These are phyloP conservation scores for Fusarium tjaetaba DNA, from an alignment of 2,329 filamentous ascomycete genomes.

Conservation along the genomic window DNA sequence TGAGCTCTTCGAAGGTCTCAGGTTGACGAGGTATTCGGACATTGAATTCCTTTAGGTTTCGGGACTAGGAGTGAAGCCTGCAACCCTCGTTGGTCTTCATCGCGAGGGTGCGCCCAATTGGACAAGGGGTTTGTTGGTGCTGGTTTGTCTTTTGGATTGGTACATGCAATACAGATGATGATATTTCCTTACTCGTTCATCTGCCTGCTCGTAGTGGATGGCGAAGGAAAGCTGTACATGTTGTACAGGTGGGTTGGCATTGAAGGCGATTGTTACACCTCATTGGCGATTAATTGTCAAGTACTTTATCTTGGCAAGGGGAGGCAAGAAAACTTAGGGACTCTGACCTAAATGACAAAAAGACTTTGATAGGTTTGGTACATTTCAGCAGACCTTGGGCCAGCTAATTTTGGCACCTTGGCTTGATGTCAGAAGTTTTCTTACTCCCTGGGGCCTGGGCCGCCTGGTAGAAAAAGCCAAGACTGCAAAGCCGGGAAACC, in stretches of 20 bases:
- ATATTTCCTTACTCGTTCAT: conserved; percentile 5
- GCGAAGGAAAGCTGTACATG: neutral
- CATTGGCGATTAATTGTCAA: conserved; percentile 29
- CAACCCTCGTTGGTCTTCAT: conserved; percentile 8
- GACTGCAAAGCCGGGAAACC: conserved; percentile 1
- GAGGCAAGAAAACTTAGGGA: neutral
- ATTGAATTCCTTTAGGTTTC: conserved; percentile 36
- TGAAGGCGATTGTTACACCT: neutral
- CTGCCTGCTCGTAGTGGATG: conserved; percentile 10
- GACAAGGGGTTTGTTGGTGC: neutral
- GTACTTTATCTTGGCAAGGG: conserved; percentile 17
- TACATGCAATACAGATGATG: neutral
- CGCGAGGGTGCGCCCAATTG: conserved; percentile 1
- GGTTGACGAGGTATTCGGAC: conserved; percentile 10
- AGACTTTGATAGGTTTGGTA: neutral
- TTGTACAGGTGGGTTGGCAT: conserved; percentile 4
- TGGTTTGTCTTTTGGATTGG: neutral
- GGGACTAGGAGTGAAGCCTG: conserved; percentile 7
- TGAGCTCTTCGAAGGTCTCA: neutral
- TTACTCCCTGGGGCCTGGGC: neutral
- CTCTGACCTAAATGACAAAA: neutral
- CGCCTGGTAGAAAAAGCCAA: conserved; percentile 2
- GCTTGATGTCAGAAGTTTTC: neutral
- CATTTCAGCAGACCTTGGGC: neutral
- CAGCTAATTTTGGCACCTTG: neutral